Evolutionary conservation across 371 early-diverging fungal genomes (phyloP).

Genomic region (Paraphysoderma sedebokerense): DNA sequence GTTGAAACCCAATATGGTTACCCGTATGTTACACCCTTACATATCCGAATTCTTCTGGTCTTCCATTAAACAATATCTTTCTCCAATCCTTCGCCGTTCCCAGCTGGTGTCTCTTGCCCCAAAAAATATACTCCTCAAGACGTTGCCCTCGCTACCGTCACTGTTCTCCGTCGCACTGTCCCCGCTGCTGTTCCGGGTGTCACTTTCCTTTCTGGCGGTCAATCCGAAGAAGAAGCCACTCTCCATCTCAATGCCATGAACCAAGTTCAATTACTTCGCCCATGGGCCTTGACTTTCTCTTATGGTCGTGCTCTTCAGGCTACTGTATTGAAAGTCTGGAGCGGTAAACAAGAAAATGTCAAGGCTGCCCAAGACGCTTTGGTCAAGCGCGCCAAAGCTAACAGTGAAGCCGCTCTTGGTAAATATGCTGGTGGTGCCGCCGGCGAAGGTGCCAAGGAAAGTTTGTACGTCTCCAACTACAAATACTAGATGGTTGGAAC

Average conservation of each 20-base stretch:
- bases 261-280: constrained; percentile 13
- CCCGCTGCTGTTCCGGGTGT: constrained; percentile 42
- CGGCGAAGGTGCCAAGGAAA: constrained; percentile 11
- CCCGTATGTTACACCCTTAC: neutral
- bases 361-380: constrained; percentile 31
- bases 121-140: constrained; percentile 24
- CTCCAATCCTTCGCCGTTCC: constrained; percentile 15
- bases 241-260: constrained; percentile 35
- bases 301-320: constrained; percentile 51
- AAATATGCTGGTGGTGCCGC: constrained; percentile 17
- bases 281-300: constrained; percentile 45
- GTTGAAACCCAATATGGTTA: constrained; percentile 44
- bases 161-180: constrained; percentile 32
- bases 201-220: constrained; percentile 52
- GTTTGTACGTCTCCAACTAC: constrained; percentile 28
- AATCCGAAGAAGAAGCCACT: constrained; percentile 38
- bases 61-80: neutral
- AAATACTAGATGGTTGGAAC: no score
- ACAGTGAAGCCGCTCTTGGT: constrained; percentile 25
- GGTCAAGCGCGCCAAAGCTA: constrained; percentile 26
- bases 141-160: constrained; percentile 30
- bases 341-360: constrained; percentile 30
- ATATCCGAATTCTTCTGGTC: neutral
- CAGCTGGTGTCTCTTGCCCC: constrained; percentile 26
- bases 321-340: constrained; percentile 34